These are phyloP conservation scores for Arthrobotrys conoides DNA, from an alignment of 2,329 filamentous ascomycete species.

Conservation along the genomic window DNA sequence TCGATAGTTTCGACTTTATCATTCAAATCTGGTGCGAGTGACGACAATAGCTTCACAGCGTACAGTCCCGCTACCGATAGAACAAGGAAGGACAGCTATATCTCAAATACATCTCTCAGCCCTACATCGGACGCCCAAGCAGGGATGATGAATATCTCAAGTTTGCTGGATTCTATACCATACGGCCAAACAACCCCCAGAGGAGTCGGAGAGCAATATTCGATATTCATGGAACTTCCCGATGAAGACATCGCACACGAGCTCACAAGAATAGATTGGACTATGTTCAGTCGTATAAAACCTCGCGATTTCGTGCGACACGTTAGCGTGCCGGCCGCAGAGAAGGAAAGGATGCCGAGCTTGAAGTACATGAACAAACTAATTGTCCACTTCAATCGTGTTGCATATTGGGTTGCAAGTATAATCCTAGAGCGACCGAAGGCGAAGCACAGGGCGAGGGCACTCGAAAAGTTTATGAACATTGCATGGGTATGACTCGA, in stretches of 20 bases:
- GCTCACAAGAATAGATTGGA: slow-evolving; percentile 95
- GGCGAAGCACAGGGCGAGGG: slow-evolving; percentile 90
- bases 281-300: slow-evolving; percentile 95
- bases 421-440: slow-evolving; percentile 93
- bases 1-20: slow-evolving; percentile 45
- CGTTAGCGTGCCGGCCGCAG: slow-evolving; percentile 80
- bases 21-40: slow-evolving; percentile 41
- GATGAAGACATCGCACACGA: slow-evolving; percentile 91
- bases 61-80: slow-evolving; percentile 41
- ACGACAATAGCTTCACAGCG: slow-evolving; percentile 32
- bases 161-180: slow-evolving; percentile 37
- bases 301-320: slow-evolving; percentile 93
- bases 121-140: slow-evolving; percentile 49
- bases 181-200: slow-evolving; percentile 42
- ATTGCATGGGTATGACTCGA: slow-evolving; percentile 74
- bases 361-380: slow-evolving; percentile 92
- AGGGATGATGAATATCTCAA: slow-evolving; percentile 52
- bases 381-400: slow-evolving; percentile 91
- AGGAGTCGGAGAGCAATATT: slow-evolving; percentile 82
- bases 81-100: slow-evolving; percentile 49
- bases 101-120: slow-evolving; percentile 44
- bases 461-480: slow-evolving; percentile 95
- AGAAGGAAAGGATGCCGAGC: slow-evolving; percentile 81
- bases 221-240: slow-evolving; percentile 86
- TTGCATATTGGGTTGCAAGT: slow-evolving; percentile 85